Base-by-base conservation (phyloP, 352 stramenopile species). In the Pythium chondricola region DNA sequence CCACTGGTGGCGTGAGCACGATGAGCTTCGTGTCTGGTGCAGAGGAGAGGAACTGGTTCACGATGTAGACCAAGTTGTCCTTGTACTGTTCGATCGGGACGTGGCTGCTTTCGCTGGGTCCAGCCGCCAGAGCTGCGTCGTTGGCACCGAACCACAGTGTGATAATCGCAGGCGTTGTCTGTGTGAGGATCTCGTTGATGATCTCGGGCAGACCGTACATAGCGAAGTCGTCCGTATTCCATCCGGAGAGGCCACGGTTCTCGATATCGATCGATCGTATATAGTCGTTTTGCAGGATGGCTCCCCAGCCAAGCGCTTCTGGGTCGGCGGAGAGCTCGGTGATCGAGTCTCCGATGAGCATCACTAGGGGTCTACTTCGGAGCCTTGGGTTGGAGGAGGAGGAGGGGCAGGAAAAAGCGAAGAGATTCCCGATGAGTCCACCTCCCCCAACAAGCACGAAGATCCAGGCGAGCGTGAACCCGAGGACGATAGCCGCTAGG, bases 261-360 rank as follows among this genome's bases (percentile, higher is more conserved):
- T 80, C 24, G 5, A 77, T 58, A 45, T 86, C 74, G 11, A 67
- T 63, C 3, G 69, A 82, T 21, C 74, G 77, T 22, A 74, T 56
- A 31, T 76, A 81, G 43, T 71, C 52, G 16, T 82, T 59, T 32
- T 71, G 63, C 36, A 88, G 42, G 6, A 72, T 53, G 0, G 51
- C 54, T 29, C 62, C 64, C 56, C 73, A 88, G n/a, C 77, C 77
- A n/a, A n/a, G n/a, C n/a, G n/a, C n/a, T 22, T 35, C 42, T 21
- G 51, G 46, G 7, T 55, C 26, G 2, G 56, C 49, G 24, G 69
- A 44, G 14, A 38, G 6, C 49, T 88, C 52, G 14, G 76, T 88
- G 41, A 88, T 72, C 42, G 77, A 88, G 60, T 88, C 77, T 0
- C 76, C 76, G 20, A 72, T 62, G 33, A 83, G 71, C 25, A 81